Conservation (phyloP, 2,329 filamentous ascomycete genomes). For the Graphilbum ipis-grandicollis region DNA sequence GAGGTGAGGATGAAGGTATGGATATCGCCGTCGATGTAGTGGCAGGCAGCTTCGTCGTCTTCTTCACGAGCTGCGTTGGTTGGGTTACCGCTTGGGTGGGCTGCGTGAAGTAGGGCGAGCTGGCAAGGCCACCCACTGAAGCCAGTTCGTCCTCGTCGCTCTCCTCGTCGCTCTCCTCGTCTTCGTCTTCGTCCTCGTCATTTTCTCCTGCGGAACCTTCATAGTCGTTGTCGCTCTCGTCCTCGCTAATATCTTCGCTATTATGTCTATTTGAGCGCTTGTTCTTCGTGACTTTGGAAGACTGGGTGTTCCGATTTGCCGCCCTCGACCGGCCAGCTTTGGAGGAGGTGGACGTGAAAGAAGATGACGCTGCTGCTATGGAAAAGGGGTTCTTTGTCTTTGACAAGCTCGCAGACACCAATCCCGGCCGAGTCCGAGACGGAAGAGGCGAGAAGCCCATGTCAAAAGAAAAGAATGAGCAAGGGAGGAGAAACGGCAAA, state of each 20-base stretch:
- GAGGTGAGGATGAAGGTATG: conserved; percentile 21
- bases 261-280: no score
- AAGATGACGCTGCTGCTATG: conserved; percentile 3
- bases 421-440: conserved; percentile 2
- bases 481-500: background rate
- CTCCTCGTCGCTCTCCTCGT: conserved; percentile 22
- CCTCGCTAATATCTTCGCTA: no score
- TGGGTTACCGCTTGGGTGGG: conserved; percentile 29
- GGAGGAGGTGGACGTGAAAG: no score
- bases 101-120: conserved; percentile 28
- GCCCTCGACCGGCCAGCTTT: no score
- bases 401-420: background rate
- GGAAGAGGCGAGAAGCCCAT: conserved; percentile 9
- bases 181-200: conserved; percentile 13
- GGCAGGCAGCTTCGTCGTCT: no score
- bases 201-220: background rate
- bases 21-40: conserved; percentile 15
- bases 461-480: background rate
- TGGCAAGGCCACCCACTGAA: conserved; percentile 16
- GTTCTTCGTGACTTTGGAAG: no score
- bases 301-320: no score
- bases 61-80: conserved; percentile 26
- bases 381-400: conserved; percentile 6
- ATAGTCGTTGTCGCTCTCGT: conserved; percentile 11
- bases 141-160: conserved; percentile 29